These are phyloP conservation scores for Epithele typhae DNA, from an alignment of 768 basidiomycete species.

Conservation along the genomic window DNA sequence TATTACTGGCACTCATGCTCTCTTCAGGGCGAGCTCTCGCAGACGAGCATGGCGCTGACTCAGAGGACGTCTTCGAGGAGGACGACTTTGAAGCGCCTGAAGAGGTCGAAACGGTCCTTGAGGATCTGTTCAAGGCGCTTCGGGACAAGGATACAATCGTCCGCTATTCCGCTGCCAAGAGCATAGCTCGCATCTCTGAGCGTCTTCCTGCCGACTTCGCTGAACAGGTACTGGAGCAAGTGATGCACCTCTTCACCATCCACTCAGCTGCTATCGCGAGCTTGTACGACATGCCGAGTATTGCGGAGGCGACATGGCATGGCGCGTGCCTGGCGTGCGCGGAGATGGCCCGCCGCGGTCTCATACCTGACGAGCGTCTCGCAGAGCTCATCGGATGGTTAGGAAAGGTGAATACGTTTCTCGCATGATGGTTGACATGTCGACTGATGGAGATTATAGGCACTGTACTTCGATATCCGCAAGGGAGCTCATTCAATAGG, in stretches of 20 bases:
- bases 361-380: slow-evolving; percentile 57
- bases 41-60: too few species aligned
- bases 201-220: slow-evolving; percentile 73
- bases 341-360: slow-evolving; percentile 82
- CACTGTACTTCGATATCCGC: slow-evolving; percentile 86
- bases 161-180: slow-evolving; percentile 93
- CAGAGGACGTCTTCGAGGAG: slow-evolving; percentile 4
- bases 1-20: too few species aligned
- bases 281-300: slow-evolving; percentile 66
- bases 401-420: slow-evolving; percentile 51
- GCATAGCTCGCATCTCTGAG: slow-evolving; percentile 78
- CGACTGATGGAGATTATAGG: slow-evolving; percentile 40
- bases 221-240: slow-evolving; percentile 76
- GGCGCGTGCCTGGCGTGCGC: slow-evolving; percentile 90
- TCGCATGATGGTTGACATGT: not conserved
- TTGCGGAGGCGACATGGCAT: slow-evolving; percentile 91
- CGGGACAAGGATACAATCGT: slow-evolving; percentile 95
- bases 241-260: slow-evolving; percentile 72
- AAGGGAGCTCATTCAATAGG: slow-evolving; percentile 93
- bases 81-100: slow-evolving; percentile 67
- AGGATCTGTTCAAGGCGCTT: slow-evolving; percentile 65
- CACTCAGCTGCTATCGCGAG: slow-evolving; percentile 63
- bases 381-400: slow-evolving; percentile 72
- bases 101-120: slow-evolving; percentile 70
- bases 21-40: slow-evolving; percentile 17